Conservation (phyloP, 2,329 filamentous ascomycete genomes). For the Dactylella cylindrospora region DNA sequence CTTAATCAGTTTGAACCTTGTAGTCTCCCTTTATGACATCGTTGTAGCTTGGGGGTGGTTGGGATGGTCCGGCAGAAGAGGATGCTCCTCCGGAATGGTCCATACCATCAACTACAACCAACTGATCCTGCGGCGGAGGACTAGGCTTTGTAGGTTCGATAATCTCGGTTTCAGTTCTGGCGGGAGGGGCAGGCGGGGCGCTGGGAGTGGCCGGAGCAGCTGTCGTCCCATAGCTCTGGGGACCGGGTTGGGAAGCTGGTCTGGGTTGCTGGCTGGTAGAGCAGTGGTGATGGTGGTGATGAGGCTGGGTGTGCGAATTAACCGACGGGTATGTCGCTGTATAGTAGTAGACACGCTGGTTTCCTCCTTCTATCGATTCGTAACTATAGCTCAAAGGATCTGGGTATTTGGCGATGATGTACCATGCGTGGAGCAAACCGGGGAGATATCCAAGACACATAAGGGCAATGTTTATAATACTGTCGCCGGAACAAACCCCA, state of each 20-base stretch:
- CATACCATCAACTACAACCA: conserved; percentile 51
- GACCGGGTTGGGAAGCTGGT: conserved; percentile 50
- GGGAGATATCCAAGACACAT: conserved; percentile 78
- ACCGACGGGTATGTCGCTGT: conserved; percentile 59
- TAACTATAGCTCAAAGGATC: conserved; percentile 71
- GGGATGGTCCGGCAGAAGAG: conserved; percentile 41
- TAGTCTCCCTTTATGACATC: conserved; percentile 87
- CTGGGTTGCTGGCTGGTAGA: conserved; percentile 31
- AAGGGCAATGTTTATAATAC: conserved; percentile 91
- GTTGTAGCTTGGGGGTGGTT: conserved; percentile 77
- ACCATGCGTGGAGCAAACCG: conserved; percentile 93
- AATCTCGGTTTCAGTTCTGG: conserved; percentile 37
- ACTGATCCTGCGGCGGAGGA: conserved; percentile 50
- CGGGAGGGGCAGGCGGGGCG: conserved; percentile 45
- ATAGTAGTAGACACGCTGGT: conserved; percentile 75
- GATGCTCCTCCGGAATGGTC: conserved; percentile 52
- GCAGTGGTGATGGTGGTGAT: conserved; percentile 48
- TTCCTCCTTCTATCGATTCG: conserved; percentile 62
- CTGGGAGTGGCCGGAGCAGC: conserved; percentile 50
- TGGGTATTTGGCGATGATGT: conserved; percentile 90
- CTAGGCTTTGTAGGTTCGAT: conserved; percentile 46
- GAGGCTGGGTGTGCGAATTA: conserved; percentile 49
- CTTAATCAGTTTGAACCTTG: conserved; percentile 75
- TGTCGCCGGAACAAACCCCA: conserved; percentile 89
- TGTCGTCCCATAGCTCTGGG: conserved; percentile 50